phyloP scores from a whole-genome alignment of 768 basidiomycete genomes.

The Pleurotus cornucopiae region DNA sequence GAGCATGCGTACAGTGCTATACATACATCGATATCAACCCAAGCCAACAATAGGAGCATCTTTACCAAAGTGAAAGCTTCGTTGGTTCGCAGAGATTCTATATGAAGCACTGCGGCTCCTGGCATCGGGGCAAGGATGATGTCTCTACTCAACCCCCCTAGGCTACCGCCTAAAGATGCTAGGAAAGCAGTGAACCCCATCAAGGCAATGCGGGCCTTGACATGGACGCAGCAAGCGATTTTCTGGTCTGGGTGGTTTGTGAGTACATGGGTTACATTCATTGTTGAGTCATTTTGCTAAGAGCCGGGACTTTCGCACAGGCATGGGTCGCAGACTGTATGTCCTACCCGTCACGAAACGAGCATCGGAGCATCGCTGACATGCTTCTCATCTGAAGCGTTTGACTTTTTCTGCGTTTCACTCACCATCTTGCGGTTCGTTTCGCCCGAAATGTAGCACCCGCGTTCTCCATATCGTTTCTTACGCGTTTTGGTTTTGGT shows the following conservation, averaged over 20 bases:
- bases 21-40: not conserved
- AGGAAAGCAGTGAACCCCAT: conserved; percentile 8
- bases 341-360: not conserved
- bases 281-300: not conserved
- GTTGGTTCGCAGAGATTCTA: not conserved
- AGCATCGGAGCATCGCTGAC: not conserved
- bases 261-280: not conserved
- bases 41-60: not conserved
- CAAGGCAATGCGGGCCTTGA: conserved; percentile 18
- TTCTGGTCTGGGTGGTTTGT: conserved; percentile 39
- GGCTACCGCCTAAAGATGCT: not conserved
- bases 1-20: not conserved
- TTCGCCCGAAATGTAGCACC: not conserved
- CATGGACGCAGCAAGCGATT: conserved; percentile 33
- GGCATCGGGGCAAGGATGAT: not conserved
- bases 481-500: not conserved
- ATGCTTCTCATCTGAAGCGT: conserved; percentile 26
- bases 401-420: conserved; percentile 64
- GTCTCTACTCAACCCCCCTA: not conserved
- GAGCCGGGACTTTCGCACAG: not conserved
- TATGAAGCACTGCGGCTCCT: no score
- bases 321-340: conserved; percentile 10
- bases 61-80: not conserved
- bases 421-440: conserved; percentile 24
- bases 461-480: no score